Conservation (phyloP, 768 basidiomycete species). For the Pleurotus ostreatus region DNA sequence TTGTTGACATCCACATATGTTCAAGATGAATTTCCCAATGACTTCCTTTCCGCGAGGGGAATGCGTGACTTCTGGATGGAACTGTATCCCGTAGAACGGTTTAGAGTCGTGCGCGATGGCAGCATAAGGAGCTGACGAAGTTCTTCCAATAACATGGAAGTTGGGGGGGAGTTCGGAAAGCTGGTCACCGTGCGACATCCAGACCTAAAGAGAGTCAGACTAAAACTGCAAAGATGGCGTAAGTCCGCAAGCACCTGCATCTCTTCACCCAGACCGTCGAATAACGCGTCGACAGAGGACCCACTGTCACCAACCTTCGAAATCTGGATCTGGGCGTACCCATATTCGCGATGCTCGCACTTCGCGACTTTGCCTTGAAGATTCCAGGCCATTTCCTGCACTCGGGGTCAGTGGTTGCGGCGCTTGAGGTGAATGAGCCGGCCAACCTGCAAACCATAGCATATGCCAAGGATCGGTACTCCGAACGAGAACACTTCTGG, state of each 20-base stretch:
- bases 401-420: no score
- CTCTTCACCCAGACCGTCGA: constrained; percentile 82
- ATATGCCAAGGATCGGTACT: constrained; percentile 93
- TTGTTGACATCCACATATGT: constrained; percentile 75
- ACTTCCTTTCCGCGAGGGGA: constrained; percentile 86
- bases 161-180: constrained; percentile 74
- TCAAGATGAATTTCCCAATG: constrained; percentile 77
- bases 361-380: constrained; percentile 80
- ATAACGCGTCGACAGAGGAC: constrained; percentile 65
- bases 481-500: constrained; percentile 84
- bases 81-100: constrained; percentile 94
- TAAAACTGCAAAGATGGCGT: constrained; percentile 1
- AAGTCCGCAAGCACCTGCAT: constrained; percentile 60
- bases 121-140: constrained; percentile 84
- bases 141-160: constrained; percentile 87
- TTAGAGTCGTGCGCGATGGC: constrained; percentile 89
- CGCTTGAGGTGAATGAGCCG: no score
- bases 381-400: constrained; percentile 89
- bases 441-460: constrained; percentile 90
- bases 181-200: constrained; percentile 99
- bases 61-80: constrained; percentile 98
- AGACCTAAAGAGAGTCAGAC: constrained; percentile 57
- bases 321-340: constrained; percentile 80
- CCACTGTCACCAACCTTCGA: constrained; percentile 50
- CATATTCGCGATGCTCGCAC: constrained; percentile 93